Base-by-base conservation (phyloP, 371 early-diverging fungal species). In the Apophysomyces sp. region DNA sequence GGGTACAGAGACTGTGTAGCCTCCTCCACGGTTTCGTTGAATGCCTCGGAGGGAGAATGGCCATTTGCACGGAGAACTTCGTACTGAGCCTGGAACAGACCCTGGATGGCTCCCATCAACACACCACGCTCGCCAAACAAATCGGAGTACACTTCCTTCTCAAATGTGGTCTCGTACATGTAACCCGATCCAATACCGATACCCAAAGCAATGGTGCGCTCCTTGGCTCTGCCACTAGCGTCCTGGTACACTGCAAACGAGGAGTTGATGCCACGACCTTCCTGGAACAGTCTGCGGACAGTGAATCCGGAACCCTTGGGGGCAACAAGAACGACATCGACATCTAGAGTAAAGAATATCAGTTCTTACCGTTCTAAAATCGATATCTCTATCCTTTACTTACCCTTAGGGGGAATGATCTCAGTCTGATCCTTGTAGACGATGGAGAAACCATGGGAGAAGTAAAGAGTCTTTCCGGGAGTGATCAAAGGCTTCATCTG, bases 21-120 rank as follows among this genome's bases (percentile, higher is more conserved):
- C 81, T 98, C 98, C 84, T 98, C 98, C 67, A 98, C 98, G 67
- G 98, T 98, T 82, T 98, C 98, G 84, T 98, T 98, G 88, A 96
- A 98, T 8, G 98, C 98, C 83, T 98, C 98, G 31, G 96, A 96
- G 57, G 98, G 98, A 36, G 92, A 85, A 89, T 98, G 98, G 61
- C 91, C 98, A 62, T 91, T 89, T 67, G 94, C 92, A 69, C 97
- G 89, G 67, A 98, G 85, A 39, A 97, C 96, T 63, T 98, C 97
- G 81, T 96, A 98, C 78, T 98, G 98, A 55, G 98, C 98, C 58
- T 89, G 86, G 90, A 98, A 98, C 60, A 94, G 81, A 68, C 98
- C 98, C 77, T 96, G 93, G 71, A 98, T 97, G 74, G 94, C 97
- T 74, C 98, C 98, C 98, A 98, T 97, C 73, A 98, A 86, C 55